Base-by-base conservation (phyloP, 2,329 filamentous ascomycete species). In the Fusarium sp. region DNA sequence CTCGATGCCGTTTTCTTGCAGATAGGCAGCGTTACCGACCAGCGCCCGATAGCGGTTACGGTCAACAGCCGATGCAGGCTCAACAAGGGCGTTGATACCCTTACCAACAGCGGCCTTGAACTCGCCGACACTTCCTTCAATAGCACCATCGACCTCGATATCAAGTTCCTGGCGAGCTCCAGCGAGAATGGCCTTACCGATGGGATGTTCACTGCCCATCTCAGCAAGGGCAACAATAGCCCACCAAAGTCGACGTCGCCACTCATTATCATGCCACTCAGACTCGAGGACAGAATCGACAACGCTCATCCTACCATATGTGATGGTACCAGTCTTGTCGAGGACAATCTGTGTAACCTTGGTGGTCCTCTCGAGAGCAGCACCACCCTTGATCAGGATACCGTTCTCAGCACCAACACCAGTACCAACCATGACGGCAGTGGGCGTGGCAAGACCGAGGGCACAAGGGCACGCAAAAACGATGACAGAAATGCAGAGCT, bases 341-440 rank as follows among this genome's bases (percentile, higher is more conserved):
- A 98, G 89, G 20, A 98, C 93, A 25, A 98, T 89, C 75, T 97
- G 93, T 4, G 92, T 97, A 73, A 98, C 89, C 81, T 94, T 95
- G 13, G 94, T 98, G 0, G 94, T 93, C 8, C 90, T 94, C 84
- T 99, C 95, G 7, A 99, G 86, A 35, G 95, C 94, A 44, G 94
- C 95, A 62, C 96, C 96, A 60, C 96, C 95, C 83, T 99, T 99
- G 80, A 98, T 94, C n/a, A 99, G 86, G 75, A 99, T 99, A 29
- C 96, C 96, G 75, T 97, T 92, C 81, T 98, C 93, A 5, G 96
- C 96, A 55, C 96, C 96, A 36, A 98, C 91, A 65, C 96, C 96
- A n/a, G 96, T 98, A 46, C 96, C 96, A 35, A 99, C 96, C 96
- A 99, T 98, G 80, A 99, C 95, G 5, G 96, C 96, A 1, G 96